Percentiles rank a stretch among this genome's conserved stretches.
Conservation (phyloP, 768 basidiomycete genomes). For the Pilatotrama ljubarskyi region DNA sequence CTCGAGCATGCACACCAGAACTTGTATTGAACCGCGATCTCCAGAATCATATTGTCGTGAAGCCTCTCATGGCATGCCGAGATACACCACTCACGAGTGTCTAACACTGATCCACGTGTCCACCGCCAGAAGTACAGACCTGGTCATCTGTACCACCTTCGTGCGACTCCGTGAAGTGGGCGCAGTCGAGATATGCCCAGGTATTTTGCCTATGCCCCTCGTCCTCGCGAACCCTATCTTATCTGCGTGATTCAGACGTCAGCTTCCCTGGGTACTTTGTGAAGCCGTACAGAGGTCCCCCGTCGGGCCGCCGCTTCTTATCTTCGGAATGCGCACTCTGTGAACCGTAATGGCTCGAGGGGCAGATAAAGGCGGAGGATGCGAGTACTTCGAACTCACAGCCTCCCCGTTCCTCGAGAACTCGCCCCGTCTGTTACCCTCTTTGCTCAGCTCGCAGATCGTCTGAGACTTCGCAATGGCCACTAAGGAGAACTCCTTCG, state of each 20-base stretch:
- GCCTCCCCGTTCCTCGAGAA: not conserved
- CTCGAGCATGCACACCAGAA: no score
- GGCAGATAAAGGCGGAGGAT: not conserved
- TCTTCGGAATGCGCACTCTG: not conserved
- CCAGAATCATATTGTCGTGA: no score
- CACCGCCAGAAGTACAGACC: not conserved
- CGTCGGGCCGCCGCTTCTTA: slow-evolving; percentile 9
- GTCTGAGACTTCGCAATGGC: slow-evolving; percentile 42
- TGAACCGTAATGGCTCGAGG: not conserved
- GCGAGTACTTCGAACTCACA: not conserved
- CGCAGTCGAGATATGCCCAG: not conserved
- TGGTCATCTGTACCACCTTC: slow-evolving; percentile 3
- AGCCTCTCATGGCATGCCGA: not conserved
- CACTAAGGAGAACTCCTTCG: slow-evolving; percentile 58
- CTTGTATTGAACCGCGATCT: no score
- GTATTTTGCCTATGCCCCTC: not conserved
- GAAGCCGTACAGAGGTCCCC: not conserved
- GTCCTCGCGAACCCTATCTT: slow-evolving; percentile 6
- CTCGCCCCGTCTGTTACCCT: not conserved
- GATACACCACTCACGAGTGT: not conserved
- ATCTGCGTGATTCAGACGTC: not conserved
- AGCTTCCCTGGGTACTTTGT: not conserved
- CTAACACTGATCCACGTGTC: slow-evolving; percentile 1
- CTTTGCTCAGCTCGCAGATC: not conserved
- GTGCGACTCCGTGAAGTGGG: not conserved